Evolutionary conservation across 73 alveolate genomes (phyloP), one percentile per base, ranked within the genome.

Genomic region (Paramecium bursaria): DNA sequence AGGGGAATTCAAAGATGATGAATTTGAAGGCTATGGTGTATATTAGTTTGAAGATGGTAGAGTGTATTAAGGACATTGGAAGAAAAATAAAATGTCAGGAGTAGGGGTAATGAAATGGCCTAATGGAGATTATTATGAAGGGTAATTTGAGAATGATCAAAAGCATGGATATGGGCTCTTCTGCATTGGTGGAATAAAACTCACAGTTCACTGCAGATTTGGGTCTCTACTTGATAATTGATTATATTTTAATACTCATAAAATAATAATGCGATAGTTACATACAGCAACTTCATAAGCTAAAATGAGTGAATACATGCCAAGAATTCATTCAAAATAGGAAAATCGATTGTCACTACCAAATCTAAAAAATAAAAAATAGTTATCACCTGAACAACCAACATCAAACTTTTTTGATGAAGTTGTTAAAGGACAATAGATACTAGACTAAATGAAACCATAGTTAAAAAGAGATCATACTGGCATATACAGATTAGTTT

Each of bases 21-120:
- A 76, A 67, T 86, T 85, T 4, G 75, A 92, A 14, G 97, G 97
- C 5, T 51, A 90, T 11, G 96, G 96, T 7, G 85, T 85, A 9
- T 92, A 91, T 75, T 23, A 49, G 3, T 87, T 92, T 87, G 74
- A 73, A 9, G 94, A 91, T 89, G 90, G 93, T 1, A 74, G 74
- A 9, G 74, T 61, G 14, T 92, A 92, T 67, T 82, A 52, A 44
- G 97, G 97, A 74, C 74, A 89, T 25, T 92, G 97, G 97, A 74
- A 49, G 52, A 79, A 92, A 49, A 67, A 85, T 47, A 57, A 75
- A 44, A 90, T 85, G 85, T 51, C 86, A 44, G 95, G 95, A 42
- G 73, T 50, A 50, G 97, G 97, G 30, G 86, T 75, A 67, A 48
- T 89, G 50, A 90, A 86, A 11, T 91, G 86, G 21, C 86, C 90